Evolutionary conservation across 2,329 filamentous ascomycete genomes (phyloP).

Genomic region (Fusarium verrucosum): DNA sequence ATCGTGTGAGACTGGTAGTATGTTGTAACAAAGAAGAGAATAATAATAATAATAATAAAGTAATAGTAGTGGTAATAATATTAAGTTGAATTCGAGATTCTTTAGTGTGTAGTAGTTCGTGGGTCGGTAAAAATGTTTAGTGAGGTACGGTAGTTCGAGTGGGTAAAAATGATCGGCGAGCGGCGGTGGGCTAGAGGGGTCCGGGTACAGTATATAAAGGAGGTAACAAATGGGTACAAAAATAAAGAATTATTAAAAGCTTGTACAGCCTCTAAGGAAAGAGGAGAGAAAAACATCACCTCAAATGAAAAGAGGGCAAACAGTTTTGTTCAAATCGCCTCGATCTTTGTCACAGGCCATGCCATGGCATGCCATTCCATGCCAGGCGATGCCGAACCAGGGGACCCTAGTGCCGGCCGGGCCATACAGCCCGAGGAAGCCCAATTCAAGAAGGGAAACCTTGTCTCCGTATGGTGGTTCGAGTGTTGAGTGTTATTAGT

Average conservation of each 20-base stretch:
- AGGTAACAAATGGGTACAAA: slow-evolving; percentile 3
- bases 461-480: slow-evolving; percentile 37
- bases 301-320: slow-evolving; percentile 9
- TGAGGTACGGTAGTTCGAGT: slow-evolving; percentile 5
- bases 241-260: background rate
- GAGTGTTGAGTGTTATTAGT: too few species aligned
- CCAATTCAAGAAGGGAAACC: slow-evolving; percentile 39
- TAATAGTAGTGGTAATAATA: background rate
- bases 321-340: slow-evolving; percentile 27
- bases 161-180: slow-evolving; percentile 24
- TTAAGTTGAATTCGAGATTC: slow-evolving; percentile 16
- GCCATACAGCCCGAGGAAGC: slow-evolving; percentile 36
- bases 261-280: slow-evolving; percentile 17
- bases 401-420: slow-evolving; percentile 21
- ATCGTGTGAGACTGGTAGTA: slow-evolving; percentile 14
- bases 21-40: background rate
- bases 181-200: slow-evolving; percentile 22
- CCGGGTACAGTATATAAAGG: slow-evolving; percentile 33
- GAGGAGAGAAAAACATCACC: slow-evolving; percentile 14
- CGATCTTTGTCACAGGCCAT: slow-evolving; percentile 13
- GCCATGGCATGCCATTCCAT: too few species aligned
- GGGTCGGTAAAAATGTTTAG: slow-evolving; percentile 7
- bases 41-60: background rate
- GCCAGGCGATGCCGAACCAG: too few species aligned
- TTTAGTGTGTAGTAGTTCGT: slow-evolving; percentile 17